A percentile compares a stretch with the other conserved stretches of the same genome.
Evolutionary conservation across 2,329 filamentous ascomycete genomes (phyloP).

Genomic region (Myriosclerotinia curreyana): DNA sequence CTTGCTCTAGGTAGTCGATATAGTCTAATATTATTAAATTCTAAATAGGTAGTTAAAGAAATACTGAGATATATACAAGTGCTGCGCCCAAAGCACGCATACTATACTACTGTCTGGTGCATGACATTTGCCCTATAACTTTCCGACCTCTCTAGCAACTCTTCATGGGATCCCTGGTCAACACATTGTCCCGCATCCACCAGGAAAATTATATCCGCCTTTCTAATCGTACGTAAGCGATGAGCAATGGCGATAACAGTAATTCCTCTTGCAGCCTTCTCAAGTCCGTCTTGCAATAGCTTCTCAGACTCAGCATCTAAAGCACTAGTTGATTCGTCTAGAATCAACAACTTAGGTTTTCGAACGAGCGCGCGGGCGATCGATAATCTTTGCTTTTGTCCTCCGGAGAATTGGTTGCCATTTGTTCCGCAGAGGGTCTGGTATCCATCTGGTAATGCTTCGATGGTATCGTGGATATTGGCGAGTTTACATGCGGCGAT

Average conservation of each 20-base stretch:
- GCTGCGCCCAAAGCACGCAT: slow-evolving; percentile 52
- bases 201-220: slow-evolving; percentile 57
- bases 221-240: slow-evolving; percentile 54
- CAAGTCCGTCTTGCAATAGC: slow-evolving; percentile 63
- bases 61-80: slow-evolving; percentile 1
- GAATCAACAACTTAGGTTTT: slow-evolving; percentile 66
- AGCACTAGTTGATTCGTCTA: slow-evolving; percentile 80
- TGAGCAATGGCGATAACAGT: slow-evolving; percentile 60
- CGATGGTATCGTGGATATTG: slow-evolving; percentile 68
- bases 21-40: slow-evolving; percentile 3
- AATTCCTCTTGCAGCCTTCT: slow-evolving; percentile 52
- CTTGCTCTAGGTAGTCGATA: not conserved
- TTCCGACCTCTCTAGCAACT: slow-evolving; percentile 51
- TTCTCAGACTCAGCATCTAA: slow-evolving; percentile 69
- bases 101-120: slow-evolving; percentile 41
- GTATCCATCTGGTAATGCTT: slow-evolving; percentile 61
- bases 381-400: slow-evolving; percentile 73
- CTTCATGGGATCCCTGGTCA: slow-evolving; percentile 52
- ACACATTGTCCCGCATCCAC: slow-evolving; percentile 53
- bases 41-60: not conserved
- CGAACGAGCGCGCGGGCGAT: slow-evolving; percentile 75
- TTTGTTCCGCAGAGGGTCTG: slow-evolving; percentile 65
- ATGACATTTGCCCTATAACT: slow-evolving; percentile 48
- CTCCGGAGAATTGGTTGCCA: slow-evolving; percentile 70
- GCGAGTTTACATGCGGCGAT: slow-evolving; percentile 59